Percentiles rank a stretch among this genome's conserved stretches.
Evolutionary conservation across 129 eudicot genomes (phyloP).

Genomic region (Chrysanthemum lavandulifolium): DNA sequence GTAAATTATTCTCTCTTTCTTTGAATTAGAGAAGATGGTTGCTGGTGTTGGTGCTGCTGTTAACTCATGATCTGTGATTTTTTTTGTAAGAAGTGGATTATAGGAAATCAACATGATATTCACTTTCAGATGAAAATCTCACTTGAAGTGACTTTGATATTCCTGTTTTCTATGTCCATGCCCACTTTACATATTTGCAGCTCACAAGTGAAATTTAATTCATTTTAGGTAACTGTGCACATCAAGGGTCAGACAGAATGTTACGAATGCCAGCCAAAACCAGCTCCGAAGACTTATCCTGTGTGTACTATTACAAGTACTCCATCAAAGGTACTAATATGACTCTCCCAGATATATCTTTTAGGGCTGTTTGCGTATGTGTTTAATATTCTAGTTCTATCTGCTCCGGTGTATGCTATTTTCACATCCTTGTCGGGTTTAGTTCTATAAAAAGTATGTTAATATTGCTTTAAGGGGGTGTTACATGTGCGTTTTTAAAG

Average conservation of each 20-base stretch:
- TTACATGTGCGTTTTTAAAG: not conserved
- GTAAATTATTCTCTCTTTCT: too few relatives aligned
- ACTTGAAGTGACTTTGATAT: not conserved
- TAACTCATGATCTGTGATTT: too few relatives aligned
- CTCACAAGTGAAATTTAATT: not conserved
- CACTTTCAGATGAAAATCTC: not conserved
- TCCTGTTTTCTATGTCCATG: not conserved
- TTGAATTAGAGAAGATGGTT: too few relatives aligned
- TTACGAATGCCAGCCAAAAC: slow-evolving; percentile 96
- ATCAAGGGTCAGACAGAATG: slow-evolving; percentile 89
- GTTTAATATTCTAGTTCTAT: not conserved
- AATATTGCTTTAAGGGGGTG: not conserved
- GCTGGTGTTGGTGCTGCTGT: too few relatives aligned
- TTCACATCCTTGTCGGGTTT: not conserved
- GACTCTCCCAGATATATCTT: slow-evolving; percentile 19
- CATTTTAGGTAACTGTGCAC: slow-evolving; percentile 87
- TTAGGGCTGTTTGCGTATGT: not conserved
- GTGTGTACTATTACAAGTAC: slow-evolving; percentile 99
- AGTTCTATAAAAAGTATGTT: not conserved
- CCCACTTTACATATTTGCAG: not conserved
- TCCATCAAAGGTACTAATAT: slow-evolving; percentile 75
- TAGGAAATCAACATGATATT: slow-evolving; percentile 1
- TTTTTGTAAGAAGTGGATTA: not conserved
- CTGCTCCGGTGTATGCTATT: not conserved
- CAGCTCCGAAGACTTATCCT: slow-evolving; percentile 98